phyloP scores from a whole-genome alignment of 169 alveolate species.

The Cryptosporidium sp. region DNA sequence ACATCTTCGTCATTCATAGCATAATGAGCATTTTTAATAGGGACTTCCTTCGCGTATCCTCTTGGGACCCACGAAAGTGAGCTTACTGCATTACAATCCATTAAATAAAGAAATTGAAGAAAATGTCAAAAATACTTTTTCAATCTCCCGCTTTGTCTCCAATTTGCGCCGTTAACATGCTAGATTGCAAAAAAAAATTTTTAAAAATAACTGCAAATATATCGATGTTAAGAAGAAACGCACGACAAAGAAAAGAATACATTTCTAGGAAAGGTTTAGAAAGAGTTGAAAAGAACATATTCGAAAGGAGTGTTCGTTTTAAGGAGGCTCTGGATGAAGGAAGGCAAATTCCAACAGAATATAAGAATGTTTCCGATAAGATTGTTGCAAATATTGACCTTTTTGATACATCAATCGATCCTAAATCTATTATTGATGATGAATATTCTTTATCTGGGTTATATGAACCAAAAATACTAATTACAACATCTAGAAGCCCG shows the following conservation, averaged over 20 bases:
- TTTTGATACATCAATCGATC: conserved; percentile 88
- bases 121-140: background rate
- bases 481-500: conserved; percentile 97
- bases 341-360: conserved; percentile 89
- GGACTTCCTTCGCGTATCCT: conserved; percentile 58
- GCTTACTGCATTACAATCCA: conserved; percentile 71
- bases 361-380: conserved; percentile 84
- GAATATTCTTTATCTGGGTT: conserved; percentile 90
- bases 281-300: conserved; percentile 87
- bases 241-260: conserved; percentile 95
- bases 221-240: conserved; percentile 92
- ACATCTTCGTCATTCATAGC: conserved; percentile 66
- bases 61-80: conserved; percentile 74
- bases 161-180: conserved; percentile 7
- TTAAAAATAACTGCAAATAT: background rate
- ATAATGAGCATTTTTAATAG: conserved; percentile 41
- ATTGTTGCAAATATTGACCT: conserved; percentile 86
- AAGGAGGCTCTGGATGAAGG: conserved; percentile 90
- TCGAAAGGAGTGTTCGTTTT: conserved; percentile 87
- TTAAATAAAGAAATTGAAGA: background rate
- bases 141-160: conserved; percentile 73
- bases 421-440: conserved; percentile 91
- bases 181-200: background rate
- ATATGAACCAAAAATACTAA: conserved; percentile 93
- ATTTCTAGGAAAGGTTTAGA: conserved; percentile 92